These are phyloP conservation scores for Recurvomyces mirabilis DNA, from an alignment of 495 filamentous ascomycete genomes.

Conservation along the genomic window DNA sequence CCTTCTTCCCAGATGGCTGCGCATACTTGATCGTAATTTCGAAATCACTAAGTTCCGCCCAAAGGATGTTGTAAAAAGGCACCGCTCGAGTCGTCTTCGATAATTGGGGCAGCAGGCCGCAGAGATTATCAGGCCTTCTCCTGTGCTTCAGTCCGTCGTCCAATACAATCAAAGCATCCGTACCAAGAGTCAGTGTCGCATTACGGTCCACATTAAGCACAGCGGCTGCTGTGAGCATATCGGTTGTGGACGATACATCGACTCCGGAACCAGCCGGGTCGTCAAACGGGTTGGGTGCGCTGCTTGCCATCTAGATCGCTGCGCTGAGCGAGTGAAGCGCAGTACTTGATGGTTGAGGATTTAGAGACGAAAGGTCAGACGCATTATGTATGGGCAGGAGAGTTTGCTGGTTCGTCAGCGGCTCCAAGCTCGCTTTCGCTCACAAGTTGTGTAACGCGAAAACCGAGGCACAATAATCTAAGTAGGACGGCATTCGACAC, in stretches of 20 bases:
- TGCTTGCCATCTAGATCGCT: conserved; percentile 12
- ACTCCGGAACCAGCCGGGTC: conserved; percentile 32
- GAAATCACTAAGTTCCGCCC: conserved; percentile 52
- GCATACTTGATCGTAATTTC: conserved; percentile 72
- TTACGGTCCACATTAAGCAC: conserved; percentile 44
- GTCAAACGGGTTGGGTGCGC: conserved; percentile 31
- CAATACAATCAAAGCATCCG: conserved; percentile 52
- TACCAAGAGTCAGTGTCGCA: conserved; percentile 51
- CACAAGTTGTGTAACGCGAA: no score
- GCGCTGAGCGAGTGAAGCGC: conserved; percentile 24
- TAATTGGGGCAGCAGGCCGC: conserved; percentile 33
- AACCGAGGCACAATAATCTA: no score
- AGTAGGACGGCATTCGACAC: no score
- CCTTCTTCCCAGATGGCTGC: conserved; percentile 39
- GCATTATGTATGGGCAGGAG: background rate
- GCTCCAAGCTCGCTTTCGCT: background rate
- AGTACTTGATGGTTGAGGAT: no score
- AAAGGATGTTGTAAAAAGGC: conserved; percentile 75
- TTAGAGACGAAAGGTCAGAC: no score
- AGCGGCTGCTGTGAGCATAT: conserved; percentile 31
- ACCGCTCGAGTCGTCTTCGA: conserved; percentile 40
- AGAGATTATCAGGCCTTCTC: conserved; percentile 30
- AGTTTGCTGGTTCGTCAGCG: background rate
- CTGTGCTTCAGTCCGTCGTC: conserved; percentile 38
- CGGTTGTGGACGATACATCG: conserved; percentile 22